A percentile compares a stretch with the other conserved stretches of the same genome.
phyloP scores from a whole-genome alignment of 768 basidiomycete species.

The Austroboletus festivus region DNA sequence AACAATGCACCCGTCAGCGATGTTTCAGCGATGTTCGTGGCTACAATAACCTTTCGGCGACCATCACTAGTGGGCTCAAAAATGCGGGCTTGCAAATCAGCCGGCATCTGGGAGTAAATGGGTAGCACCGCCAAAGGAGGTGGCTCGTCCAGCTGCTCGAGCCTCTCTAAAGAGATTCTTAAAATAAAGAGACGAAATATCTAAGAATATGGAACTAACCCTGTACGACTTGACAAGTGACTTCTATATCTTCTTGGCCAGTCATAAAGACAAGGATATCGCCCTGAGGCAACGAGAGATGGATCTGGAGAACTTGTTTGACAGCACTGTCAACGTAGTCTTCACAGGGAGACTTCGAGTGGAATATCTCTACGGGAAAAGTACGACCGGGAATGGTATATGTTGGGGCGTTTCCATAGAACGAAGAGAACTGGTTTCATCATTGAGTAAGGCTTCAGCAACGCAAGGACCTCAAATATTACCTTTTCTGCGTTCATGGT shows the following conservation, averaged over 20 bases:
- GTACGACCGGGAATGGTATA: slow-evolving; percentile 95
- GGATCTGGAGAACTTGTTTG: slow-evolving; percentile 96
- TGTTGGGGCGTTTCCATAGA: slow-evolving; percentile 92
- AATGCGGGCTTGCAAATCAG: slow-evolving; percentile 97
- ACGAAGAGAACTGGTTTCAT: slow-evolving; percentile 80
- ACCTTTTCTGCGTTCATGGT: slow-evolving; percentile 99
- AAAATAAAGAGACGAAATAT: not conserved
- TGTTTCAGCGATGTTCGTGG: slow-evolving; percentile 98
- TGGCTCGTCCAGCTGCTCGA: slow-evolving; percentile 89
- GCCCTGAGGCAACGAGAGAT: slow-evolving; percentile 86
- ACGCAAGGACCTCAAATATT: slow-evolving; percentile 4
- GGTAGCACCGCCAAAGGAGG: slow-evolving; percentile 87
- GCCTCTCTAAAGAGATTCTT: slow-evolving; percentile 59
- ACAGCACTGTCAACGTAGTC: slow-evolving; percentile 98
- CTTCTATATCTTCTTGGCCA: slow-evolving; percentile 98
- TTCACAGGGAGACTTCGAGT: slow-evolving; percentile 96
- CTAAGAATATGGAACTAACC: slow-evolving; percentile 44
- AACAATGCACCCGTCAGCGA: slow-evolving; percentile 75
- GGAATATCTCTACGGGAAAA: slow-evolving; percentile 96
- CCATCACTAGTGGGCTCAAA: slow-evolving; percentile 94
- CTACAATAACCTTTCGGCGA: slow-evolving; percentile 93
- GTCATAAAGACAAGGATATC: slow-evolving; percentile 99
- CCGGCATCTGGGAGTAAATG: slow-evolving; percentile 99
- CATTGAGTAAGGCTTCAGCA: not conserved
- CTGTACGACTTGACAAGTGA: slow-evolving; percentile 90